Evolutionary conservation across 345 rosid species (phyloP), one percentile per base, ranked within the genome.

Genomic region (Aurinia saxatilis): DNA sequence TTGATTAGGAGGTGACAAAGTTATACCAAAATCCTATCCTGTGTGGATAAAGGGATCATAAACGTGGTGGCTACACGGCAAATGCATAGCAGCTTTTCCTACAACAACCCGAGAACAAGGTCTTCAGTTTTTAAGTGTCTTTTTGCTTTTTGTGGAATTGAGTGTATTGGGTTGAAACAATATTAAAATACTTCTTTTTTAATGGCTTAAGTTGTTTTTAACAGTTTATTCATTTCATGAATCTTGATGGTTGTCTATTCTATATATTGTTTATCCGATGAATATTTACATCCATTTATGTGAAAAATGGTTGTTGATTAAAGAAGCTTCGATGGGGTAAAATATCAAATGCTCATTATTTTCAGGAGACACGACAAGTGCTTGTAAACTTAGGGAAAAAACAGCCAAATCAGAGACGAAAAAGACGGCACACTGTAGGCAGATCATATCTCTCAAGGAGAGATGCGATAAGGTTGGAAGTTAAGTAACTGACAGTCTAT

Each of bases 1-100:
- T 61, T 53, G 69, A 18, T 60, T 78, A 90, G 96, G 98, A 92
- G 70, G 93, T 87, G 70, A 95, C 96, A 0, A 83, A 78, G 57
- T 58, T 33, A 81, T 92, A 46, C 95, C 95, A 15, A 92, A 84
- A n/a, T n/a, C n/a, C n/a, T n/a, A 64, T 71, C 88, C 5, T 92
- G 96, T 61, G 60, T 89, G 77, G 98, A 89, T 81, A 85, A 87
- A 77, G 98, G 96, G 45, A 89, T 89, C 69, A 72, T 81, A 13
- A 86, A 85, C 79, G 91, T 50, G 96, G 95, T 41, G 98, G 98
- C 21, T 89, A 82, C 62, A 92, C 79, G 93, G 89, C 73, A 96
- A 96, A 47, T 89, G 95, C 0, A 66, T 89, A 35, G 72, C 81
- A 61, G 98, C 88, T 50, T 76, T 92, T 36, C 93, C 95, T 0